Conservation (phyloP, 306 rosid genomes). For the Erythrophleum fordii region DNA sequence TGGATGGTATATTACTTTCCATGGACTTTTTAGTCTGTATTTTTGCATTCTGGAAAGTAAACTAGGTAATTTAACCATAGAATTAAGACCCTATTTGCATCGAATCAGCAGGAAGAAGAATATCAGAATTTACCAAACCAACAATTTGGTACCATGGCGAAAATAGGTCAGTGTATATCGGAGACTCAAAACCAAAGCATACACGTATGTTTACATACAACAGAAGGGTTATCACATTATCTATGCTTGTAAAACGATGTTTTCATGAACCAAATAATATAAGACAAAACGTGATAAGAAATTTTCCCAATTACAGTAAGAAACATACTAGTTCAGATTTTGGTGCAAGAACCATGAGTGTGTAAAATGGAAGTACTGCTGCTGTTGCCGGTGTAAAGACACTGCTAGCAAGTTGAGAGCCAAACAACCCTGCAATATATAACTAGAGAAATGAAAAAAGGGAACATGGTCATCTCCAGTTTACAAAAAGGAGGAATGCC, state of each 20-base stretch:
- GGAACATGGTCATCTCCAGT: neutral
- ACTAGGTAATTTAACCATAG: slow-evolving; percentile 22
- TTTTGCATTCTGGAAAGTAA: slow-evolving; percentile 38
- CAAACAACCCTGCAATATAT: slow-evolving; percentile 65
- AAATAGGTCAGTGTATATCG: neutral
- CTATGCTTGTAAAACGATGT: neutral
- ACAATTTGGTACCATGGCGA: neutral
- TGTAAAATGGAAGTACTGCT: slow-evolving; percentile 92
- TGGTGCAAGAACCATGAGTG: slow-evolving; percentile 95
- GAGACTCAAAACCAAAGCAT: neutral
- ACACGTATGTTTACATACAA: neutral
- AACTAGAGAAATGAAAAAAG: slow-evolving; percentile 29
- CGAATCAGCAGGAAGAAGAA: slow-evolving; percentile 6
- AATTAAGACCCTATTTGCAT: neutral
- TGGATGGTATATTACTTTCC: slow-evolving; percentile 74
- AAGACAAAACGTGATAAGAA: slow-evolving; percentile 13
- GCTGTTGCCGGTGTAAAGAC: slow-evolving; percentile 84
- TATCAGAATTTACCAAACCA: neutral
- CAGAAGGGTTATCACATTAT: neutral
- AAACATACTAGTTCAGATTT: slow-evolving; percentile 73
- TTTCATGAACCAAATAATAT: neutral
- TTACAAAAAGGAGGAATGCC: neutral
- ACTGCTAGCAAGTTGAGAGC: slow-evolving; percentile 71
- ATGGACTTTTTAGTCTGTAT: slow-evolving; percentile 77
- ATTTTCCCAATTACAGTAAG: slow-evolving; percentile 23